Evolutionary conservation across 768 basidiomycete genomes (phyloP).

Genomic region (Trametes coccinea): DNA sequence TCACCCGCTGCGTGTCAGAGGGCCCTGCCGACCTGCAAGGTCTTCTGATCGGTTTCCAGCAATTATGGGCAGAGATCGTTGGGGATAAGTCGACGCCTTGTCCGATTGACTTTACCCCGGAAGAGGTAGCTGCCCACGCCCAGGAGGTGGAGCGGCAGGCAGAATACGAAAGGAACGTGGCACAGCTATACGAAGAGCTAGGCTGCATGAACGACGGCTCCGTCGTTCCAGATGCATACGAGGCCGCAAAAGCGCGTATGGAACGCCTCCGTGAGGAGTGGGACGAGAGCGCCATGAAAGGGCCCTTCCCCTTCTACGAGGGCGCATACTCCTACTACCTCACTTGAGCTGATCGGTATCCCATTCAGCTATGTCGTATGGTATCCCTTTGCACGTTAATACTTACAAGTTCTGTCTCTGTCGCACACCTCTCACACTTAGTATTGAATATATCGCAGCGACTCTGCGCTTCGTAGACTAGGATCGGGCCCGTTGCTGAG

Average conservation of each 20-base stretch:
- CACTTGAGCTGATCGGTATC: not conserved
- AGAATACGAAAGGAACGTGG: not conserved
- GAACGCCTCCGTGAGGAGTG: conserved; percentile 1
- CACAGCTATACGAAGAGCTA: not conserved
- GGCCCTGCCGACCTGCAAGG: not conserved
- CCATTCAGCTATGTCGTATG: too few relatives aligned
- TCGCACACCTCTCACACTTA: too few relatives aligned
- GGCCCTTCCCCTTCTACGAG: conserved; percentile 9
- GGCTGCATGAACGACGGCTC: not conserved
- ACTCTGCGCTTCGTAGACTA: too few relatives aligned
- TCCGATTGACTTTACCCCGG: conserved; percentile 4
- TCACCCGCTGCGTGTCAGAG: conserved; percentile 10
- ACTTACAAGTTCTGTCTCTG: too few relatives aligned
- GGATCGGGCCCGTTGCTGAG: too few relatives aligned
- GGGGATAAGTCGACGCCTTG: conserved; percentile 1
- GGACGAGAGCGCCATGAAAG: conserved; percentile 11
- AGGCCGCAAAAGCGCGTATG: not conserved
- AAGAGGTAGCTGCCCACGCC: not conserved
- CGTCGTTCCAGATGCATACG: not conserved
- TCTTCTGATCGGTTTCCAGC: not conserved
- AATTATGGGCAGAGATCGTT: not conserved
- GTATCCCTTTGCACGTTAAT: too few relatives aligned
- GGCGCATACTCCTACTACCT: conserved; percentile 1
- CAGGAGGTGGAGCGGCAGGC: not conserved
- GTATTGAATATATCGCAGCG: too few relatives aligned